Percentiles rank a stretch among this genome's conserved stretches.
These are phyloP conservation scores for Talaromyces wortmannii DNA, from an alignment of 495 filamentous ascomycete species.

Conservation along the genomic window DNA sequence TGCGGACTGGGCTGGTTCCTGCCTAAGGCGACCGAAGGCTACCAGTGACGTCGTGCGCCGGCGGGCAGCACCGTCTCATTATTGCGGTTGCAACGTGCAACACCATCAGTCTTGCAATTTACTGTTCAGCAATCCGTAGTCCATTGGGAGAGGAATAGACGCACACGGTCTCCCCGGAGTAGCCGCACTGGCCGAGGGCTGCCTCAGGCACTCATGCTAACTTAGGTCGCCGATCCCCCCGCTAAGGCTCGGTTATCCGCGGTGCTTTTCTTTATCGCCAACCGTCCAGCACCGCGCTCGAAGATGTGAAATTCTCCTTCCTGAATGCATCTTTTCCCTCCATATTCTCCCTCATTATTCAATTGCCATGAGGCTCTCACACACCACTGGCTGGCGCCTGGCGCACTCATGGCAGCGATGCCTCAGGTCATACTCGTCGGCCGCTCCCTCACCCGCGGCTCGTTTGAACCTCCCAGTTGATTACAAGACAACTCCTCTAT, in stretches of 20 bases:
- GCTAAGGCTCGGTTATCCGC: constrained; percentile 4
- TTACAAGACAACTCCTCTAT: constrained; percentile 73
- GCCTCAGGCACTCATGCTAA: not conserved
- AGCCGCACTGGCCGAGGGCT: not conserved
- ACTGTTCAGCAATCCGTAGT: not conserved
- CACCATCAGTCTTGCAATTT: no score
- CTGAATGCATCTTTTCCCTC: not conserved
- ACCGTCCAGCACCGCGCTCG: not conserved
- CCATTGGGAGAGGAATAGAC: no score
- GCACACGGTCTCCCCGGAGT: no score
- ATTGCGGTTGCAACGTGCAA: not conserved
- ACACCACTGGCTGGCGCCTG: constrained; percentile 2
- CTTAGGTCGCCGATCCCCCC: not conserved
- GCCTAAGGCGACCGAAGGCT: not conserved
- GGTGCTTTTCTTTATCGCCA: not conserved
- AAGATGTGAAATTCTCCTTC: not conserved
- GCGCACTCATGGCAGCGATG: not conserved
- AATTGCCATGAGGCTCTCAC: not conserved
- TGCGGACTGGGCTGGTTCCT: not conserved
- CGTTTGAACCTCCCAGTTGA: constrained; percentile 83
- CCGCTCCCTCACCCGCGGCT: constrained; percentile 33
- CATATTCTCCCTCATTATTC: not conserved
- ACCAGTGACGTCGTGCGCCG: constrained; percentile 2
- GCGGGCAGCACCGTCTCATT: not conserved
- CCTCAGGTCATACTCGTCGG: constrained; percentile 15